Percentiles rank a stretch among this genome's conserved stretches.
phyloP scores from a whole-genome alignment of 2,329 filamentous ascomycete genomes.

The Aspergillus niger region DNA sequence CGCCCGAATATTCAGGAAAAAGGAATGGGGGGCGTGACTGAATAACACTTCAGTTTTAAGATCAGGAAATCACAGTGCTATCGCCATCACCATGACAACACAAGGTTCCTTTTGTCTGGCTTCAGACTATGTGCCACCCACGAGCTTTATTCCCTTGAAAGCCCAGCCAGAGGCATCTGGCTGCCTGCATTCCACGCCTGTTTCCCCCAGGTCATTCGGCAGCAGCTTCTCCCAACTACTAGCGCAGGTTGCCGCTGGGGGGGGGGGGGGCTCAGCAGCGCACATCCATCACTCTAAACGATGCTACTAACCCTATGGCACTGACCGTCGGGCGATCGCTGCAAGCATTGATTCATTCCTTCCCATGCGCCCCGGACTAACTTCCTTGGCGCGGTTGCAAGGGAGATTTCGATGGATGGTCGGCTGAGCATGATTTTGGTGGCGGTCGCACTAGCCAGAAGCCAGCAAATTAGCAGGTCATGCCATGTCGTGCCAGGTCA shows the following conservation, averaged over 20 bases:
- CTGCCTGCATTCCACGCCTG: neutral
- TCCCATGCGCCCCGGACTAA: neutral
- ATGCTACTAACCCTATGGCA: neutral
- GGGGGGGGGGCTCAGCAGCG: neutral
- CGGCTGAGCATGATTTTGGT: neutral
- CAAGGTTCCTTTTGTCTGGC: neutral
- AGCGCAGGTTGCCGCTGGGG: neutral
- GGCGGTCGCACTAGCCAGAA: slow-evolving; percentile 1
- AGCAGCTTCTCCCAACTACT: neutral
- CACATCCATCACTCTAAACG: neutral
- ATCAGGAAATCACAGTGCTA: neutral
- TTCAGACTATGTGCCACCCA: neutral
- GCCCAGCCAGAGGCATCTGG: neutral
- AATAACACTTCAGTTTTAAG: neutral
- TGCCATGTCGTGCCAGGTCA: slow-evolving; percentile 12
- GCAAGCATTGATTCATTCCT: neutral
- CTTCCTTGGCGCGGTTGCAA: slow-evolving; percentile 4
- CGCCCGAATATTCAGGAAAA: neutral
- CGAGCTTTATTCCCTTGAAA: neutral
- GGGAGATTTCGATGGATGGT: neutral
- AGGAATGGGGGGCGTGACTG: neutral
- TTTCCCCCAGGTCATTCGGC: slow-evolving; percentile 1
- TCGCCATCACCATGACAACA: slow-evolving; percentile 1
- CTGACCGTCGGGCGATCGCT: slow-evolving; percentile 1
- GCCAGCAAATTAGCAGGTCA: slow-evolving; percentile 1